phyloP scores from a whole-genome alignment of 2,329 filamentous ascomycete genomes.

The Ambrosiella cleistominuta region DNA sequence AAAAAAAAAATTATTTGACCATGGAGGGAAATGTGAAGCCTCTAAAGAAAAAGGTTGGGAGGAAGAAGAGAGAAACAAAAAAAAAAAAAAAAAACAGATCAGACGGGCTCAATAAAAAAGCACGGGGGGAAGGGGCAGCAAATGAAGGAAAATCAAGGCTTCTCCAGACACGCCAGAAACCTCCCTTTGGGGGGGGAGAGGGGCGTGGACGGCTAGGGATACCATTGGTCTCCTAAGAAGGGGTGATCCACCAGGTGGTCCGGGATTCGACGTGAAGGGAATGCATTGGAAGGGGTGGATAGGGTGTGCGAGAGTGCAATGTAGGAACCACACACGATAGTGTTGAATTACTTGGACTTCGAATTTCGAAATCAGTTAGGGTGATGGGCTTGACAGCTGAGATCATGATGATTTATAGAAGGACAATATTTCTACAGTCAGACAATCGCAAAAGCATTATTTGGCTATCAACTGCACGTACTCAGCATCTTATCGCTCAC shows the following conservation, averaged over 20 bases:
- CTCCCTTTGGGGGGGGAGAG: neutral
- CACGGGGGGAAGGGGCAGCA: slow-evolving; percentile 10
- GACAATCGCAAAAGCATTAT: too few species aligned
- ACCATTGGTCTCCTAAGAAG: neutral
- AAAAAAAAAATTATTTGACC: slow-evolving; percentile 15
- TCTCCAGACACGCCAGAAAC: slow-evolving; percentile 6
- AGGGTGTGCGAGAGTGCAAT: too few species aligned
- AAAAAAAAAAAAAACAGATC: slow-evolving; percentile 16
- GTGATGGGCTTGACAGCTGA: too few species aligned
- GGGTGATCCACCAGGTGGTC: neutral
- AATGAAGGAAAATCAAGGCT: slow-evolving; percentile 14
- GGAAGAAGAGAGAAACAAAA: slow-evolving; percentile 17
- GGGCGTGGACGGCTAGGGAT: neutral
- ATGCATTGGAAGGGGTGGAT: too few species aligned
- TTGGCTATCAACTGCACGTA: too few species aligned
- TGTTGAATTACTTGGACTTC: neutral
- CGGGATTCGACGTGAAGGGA: neutral
- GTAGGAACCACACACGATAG: neutral
- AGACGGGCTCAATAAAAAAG: slow-evolving; percentile 14
- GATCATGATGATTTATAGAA: too few species aligned
- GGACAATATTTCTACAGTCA: too few species aligned
- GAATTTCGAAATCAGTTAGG: neutral
- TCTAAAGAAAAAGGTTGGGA: slow-evolving; percentile 14
- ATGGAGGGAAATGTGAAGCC: slow-evolving; percentile 8
- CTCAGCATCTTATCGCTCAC: neutral